A percentile compares a stretch with the other conserved stretches of the same genome.
These are phyloP conservation scores for Candida nonsorbophila DNA, from an alignment of 805 yeast species.

Conservation along the genomic window DNA sequence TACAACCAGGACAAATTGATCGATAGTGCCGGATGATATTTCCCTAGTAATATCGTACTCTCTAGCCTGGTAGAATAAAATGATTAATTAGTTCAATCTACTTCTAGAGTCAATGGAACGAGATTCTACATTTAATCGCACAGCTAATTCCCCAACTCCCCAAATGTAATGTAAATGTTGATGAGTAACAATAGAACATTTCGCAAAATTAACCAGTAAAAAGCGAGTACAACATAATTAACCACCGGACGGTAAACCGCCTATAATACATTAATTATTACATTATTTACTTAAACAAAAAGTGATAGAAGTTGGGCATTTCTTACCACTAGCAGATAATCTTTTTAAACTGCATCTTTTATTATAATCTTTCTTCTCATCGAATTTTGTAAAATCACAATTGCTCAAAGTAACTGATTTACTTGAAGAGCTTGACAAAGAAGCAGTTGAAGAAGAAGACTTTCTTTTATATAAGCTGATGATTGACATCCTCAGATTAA, in stretches of 20 bases:
- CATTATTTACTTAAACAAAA: slow-evolving; percentile 35
- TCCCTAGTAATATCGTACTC: slow-evolving; percentile 24
- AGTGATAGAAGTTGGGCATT: slow-evolving; percentile 26
- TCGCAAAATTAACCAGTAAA: background rate
- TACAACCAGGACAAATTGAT: slow-evolving; percentile 9
- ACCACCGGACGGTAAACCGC: background rate
- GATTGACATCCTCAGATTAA: too few species aligned
- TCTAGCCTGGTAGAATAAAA: slow-evolving; percentile 20
- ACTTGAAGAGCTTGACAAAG: slow-evolving; percentile 9
- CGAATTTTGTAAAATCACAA: slow-evolving; percentile 30
- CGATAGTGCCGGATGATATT: slow-evolving; percentile 5
- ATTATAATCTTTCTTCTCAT: slow-evolving; percentile 42
- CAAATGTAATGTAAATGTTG: background rate
- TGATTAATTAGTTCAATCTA: slow-evolving; percentile 12
- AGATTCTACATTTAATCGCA: slow-evolving; percentile 11
- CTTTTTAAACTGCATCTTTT: slow-evolving; percentile 26
- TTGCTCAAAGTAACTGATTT: too few species aligned
- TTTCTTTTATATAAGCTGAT: slow-evolving; percentile 17
- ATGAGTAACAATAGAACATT: background rate
- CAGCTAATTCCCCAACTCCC: slow-evolving; percentile 2
- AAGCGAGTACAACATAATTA: background rate
- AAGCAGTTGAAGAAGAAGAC: slow-evolving; percentile 18
- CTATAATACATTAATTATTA: slow-evolving; percentile 7
- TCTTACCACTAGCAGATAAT: slow-evolving; percentile 15
- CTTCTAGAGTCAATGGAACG: slow-evolving; percentile 3